These are phyloP conservation scores for Pseudogymnoascus sp. DNA, from an alignment of 2,329 filamentous ascomycete genomes.

Conservation along the genomic window DNA sequence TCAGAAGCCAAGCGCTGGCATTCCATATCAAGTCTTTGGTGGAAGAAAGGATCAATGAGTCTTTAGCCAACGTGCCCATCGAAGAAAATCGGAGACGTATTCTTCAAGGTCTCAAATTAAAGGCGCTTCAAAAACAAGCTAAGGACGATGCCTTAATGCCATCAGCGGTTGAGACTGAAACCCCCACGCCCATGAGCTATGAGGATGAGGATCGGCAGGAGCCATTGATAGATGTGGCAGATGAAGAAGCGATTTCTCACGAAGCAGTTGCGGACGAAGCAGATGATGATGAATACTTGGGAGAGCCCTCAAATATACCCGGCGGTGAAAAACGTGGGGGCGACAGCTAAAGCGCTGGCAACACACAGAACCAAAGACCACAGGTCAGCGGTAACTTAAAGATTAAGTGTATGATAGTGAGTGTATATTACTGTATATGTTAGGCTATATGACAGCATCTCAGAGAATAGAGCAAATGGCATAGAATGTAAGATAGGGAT, in stretches of 20 bases:
- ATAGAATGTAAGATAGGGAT: conserved; percentile 2
- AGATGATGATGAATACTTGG: conserved; percentile 1
- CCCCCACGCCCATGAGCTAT: background rate
- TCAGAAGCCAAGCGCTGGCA: conserved; percentile 65
- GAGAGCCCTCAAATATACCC: background rate
- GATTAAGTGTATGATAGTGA: background rate
- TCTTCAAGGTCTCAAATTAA: background rate
- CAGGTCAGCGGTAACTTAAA: background rate
- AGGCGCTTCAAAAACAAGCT: background rate
- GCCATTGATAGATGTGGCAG: background rate
- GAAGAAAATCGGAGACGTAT: conserved; percentile 1
- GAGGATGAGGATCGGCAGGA: conserved; percentile 5
- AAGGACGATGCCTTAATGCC: background rate
- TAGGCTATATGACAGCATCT: background rate
- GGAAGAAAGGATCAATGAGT: conserved; percentile 58
- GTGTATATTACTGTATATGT: conserved; percentile 8
- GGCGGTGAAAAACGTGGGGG: background rate
- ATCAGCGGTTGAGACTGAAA: background rate
- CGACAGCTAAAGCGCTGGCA: background rate
- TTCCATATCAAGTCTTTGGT: conserved; percentile 71
- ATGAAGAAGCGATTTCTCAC: conserved; percentile 1
- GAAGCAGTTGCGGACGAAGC: background rate
- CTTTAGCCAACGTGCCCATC: conserved; percentile 12
- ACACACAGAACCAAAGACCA: background rate
- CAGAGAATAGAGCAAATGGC: background rate